phyloP scores from a whole-genome alignment of 768 basidiomycete genomes.

The Hebeloma cylindrosporum region DNA sequence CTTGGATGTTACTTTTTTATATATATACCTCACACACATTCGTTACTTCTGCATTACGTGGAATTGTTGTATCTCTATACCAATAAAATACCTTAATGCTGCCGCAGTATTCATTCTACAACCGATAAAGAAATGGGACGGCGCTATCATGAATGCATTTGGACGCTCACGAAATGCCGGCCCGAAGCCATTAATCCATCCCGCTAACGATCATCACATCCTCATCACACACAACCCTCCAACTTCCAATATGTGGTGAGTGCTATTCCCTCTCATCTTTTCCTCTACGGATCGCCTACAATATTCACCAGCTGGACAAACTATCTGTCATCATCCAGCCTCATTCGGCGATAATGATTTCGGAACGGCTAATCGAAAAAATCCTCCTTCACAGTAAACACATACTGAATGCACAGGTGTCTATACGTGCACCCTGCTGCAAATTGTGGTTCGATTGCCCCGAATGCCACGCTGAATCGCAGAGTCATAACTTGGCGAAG shows the following conservation, averaged over 20 bases:
- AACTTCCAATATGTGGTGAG: conserved; percentile 18
- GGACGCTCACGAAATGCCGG: neutral
- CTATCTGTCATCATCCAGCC: neutral
- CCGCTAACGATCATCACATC: too few relatives aligned
- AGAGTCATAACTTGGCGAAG: conserved; percentile 70
- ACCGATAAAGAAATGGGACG: too few relatives aligned
- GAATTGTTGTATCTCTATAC: neutral
- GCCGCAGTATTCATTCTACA: too few relatives aligned
- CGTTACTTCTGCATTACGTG: neutral
- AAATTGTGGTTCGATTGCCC: conserved; percentile 97
- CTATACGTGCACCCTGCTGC: conserved; percentile 96
- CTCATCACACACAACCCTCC: too few relatives aligned
- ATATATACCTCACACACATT: too few relatives aligned
- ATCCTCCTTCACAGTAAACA: conserved; percentile 82
- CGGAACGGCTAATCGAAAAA: conserved; percentile 18
- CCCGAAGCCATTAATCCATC: too few relatives aligned
- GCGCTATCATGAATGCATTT: neutral
- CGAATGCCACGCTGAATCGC: conserved; percentile 87
- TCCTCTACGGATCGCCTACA: conserved; percentile 11
- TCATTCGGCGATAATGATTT: too few relatives aligned
- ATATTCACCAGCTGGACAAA: conserved; percentile 20
- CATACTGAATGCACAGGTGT: conserved; percentile 92
- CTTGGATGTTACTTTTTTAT: too few relatives aligned
- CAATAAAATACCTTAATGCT: neutral
- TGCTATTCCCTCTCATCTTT: neutral